phyloP scores from a whole-genome alignment of 306 rosid genomes.

The Clitoria ternatea region DNA sequence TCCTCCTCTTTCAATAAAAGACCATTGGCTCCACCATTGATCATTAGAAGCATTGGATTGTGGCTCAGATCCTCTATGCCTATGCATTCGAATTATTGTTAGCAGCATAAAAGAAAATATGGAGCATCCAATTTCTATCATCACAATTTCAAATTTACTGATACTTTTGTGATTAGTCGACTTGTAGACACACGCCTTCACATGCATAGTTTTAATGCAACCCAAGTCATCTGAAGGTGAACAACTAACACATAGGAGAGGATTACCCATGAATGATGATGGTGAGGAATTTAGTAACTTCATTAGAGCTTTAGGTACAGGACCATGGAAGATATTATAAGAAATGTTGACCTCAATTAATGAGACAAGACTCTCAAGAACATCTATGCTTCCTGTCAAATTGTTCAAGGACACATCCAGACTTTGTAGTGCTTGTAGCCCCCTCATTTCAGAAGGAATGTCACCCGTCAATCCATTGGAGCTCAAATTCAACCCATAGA shows the following conservation, averaged over 20 bases:
- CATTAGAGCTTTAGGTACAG: constrained; percentile 36
- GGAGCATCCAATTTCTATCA: constrained; percentile 48
- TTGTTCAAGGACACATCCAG: constrained; percentile 59
- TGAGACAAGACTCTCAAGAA: constrained; percentile 32
- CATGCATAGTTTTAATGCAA: constrained; percentile 29
- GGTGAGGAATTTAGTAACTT: constrained; percentile 30
- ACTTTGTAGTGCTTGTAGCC: constrained; percentile 15
- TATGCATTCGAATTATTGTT: no score
- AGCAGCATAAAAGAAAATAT: constrained; percentile 11
- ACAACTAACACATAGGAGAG: constrained; percentile 44
- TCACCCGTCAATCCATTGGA: constrained; percentile 47
- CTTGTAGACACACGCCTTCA: constrained; percentile 36
- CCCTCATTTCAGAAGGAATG: constrained; percentile 45
- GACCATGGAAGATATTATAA: constrained; percentile 45
- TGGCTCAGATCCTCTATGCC: no score
- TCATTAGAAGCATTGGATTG: no score
- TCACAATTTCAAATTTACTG: constrained; percentile 31
- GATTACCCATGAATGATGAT: constrained; percentile 43
- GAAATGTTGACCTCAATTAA: constrained; percentile 42
- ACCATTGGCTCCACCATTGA: no score
- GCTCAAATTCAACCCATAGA: constrained; percentile 53
- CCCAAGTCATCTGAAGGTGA: not conserved
- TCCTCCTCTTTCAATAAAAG: no score
- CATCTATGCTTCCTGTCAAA: constrained; percentile 41
- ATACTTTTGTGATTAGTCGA: constrained; percentile 26